These are phyloP conservation scores for Spongispora temasekensis DNA, from an alignment of 1,284 basidiomycete species.

Conservation along the genomic window DNA sequence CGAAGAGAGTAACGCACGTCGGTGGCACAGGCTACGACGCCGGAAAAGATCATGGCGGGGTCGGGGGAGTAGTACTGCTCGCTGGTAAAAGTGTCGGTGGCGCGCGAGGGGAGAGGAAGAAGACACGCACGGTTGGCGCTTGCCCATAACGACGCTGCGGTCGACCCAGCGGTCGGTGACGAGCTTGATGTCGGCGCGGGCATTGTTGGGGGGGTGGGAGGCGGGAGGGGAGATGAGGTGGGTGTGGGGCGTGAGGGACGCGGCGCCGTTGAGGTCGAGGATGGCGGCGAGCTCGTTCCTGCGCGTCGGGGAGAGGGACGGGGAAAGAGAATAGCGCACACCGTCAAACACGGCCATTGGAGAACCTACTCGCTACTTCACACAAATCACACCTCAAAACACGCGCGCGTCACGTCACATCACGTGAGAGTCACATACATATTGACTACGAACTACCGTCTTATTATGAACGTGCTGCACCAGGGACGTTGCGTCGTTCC, in stretches of 20 bases:
- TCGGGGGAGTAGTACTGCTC: slow-evolving; percentile 72
- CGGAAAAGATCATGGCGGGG: slow-evolving; percentile 79
- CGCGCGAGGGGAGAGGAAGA: neutral
- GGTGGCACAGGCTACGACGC: slow-evolving; percentile 68
- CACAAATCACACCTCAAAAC: no score
- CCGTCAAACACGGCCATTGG: slow-evolving; percentile 35
- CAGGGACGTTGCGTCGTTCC: slow-evolving; percentile 82
- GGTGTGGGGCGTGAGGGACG: neutral
- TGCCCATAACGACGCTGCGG: slow-evolving; percentile 57
- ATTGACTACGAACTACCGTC: no score
- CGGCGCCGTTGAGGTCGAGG: slow-evolving; percentile 47
- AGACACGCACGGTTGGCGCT: slow-evolving; percentile 53
- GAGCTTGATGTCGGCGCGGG: slow-evolving; percentile 28
- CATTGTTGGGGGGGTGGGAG: slow-evolving; percentile 22
- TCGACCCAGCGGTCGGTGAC: slow-evolving; percentile 72
- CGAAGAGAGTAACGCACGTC: slow-evolving; percentile 44
- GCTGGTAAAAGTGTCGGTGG: slow-evolving; percentile 30
- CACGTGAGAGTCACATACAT: neutral
- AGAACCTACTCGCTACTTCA: no score
- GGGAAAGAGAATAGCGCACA: slow-evolving; percentile 36
- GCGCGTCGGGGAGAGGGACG: slow-evolving; percentile 32
- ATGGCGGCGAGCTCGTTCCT: slow-evolving; percentile 34
- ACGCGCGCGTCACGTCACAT: neutral
- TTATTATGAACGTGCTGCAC: slow-evolving; percentile 58
- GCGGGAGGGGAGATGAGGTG: slow-evolving; percentile 5